Evolutionary conservation across 768 basidiomycete genomes (phyloP), one percentile per base, ranked within the genome.

Genomic region (Guyanaporus albipodus): DNA sequence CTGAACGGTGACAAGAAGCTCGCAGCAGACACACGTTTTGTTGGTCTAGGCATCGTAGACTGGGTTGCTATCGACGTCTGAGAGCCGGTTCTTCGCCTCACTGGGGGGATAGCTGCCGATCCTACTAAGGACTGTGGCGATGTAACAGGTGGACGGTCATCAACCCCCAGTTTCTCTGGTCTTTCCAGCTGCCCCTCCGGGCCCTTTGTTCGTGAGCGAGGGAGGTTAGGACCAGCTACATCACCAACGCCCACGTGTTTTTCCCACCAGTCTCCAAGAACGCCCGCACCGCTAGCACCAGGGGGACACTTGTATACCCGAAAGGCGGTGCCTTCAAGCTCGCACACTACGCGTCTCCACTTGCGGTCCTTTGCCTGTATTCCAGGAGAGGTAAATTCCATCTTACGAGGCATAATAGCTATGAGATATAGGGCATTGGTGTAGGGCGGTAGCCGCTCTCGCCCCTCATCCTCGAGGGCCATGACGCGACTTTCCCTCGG

Each of bases 321-420:
- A 62, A 98, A 82, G 52, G 75, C 73, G n/a, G 96, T 97, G 37
- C 96, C 96, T 59, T 96, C 91, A 22, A 99, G 69, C 57, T 94
- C 87, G 61, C 91, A 89, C 54, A 93, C 75, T 41, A 87, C 82
- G 40, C 88, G 74, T 49, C 88, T 79, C 96, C 96, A 99, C 60
- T 91, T 90, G 37, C 96, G 74, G 62, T 98, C 94, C 61, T 75
- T 79, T 7, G 94, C 85, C 64, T 95, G 90, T 3, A 90, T 73
- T 7, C 93, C 93, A 0, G 93, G 91, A 10, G 76, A 67, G 4
- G 69, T 72, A 61, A 99, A 98, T 72, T 99, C 96, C 82, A 93
- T 79, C 74, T 99, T 99, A 38, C 89, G 80, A 2, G 87, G 86
- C 72, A 99, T 78, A 44, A 83, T 75, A 4, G 84, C 90, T 28